A percentile compares a stretch with the other conserved stretches of the same genome.
Conservation (phyloP, 768 basidiomycete genomes). For the Mycena pura region DNA sequence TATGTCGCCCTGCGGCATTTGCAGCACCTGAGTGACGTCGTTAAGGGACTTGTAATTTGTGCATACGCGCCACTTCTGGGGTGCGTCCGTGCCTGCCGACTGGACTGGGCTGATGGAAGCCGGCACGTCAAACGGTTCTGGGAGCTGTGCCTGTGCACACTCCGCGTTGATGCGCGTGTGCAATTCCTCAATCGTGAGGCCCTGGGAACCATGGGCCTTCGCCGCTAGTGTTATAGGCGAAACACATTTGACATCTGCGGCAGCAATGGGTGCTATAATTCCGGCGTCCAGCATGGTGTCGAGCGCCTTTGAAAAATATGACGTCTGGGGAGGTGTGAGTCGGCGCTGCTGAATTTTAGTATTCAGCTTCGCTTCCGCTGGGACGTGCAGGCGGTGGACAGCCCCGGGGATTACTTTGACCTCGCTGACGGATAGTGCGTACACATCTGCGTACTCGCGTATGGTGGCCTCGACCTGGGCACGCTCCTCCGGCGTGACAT, state of each 20-base stretch:
- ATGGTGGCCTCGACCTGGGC: conserved; percentile 32
- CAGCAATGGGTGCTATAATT: conserved; percentile 36
- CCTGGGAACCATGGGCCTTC: conserved; percentile 39
- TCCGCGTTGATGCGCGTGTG: conserved; percentile 41
- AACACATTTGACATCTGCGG: conserved; percentile 42
- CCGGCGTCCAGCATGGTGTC: conserved; percentile 44
- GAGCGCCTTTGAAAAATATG: conserved; percentile 38
- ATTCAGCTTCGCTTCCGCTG: conserved; percentile 32
- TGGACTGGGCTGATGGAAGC: conserved; percentile 5
- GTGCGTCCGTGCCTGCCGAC: not conserved
- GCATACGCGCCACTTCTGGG: conserved; percentile 45
- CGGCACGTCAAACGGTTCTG: conserved; percentile 28
- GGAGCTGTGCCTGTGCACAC: conserved; percentile 34
- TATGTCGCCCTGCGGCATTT: conserved; percentile 46
- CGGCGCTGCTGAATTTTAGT: conserved; percentile 39
- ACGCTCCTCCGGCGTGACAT: conserved; percentile 35
- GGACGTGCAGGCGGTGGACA: conserved; percentile 41
- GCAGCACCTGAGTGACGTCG: conserved; percentile 33
- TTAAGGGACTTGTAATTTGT: conserved; percentile 46
- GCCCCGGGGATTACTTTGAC: conserved; percentile 39
- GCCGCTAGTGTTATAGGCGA: conserved; percentile 41
- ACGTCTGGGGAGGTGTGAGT: conserved; percentile 38
- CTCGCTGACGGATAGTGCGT: conserved; percentile 45
- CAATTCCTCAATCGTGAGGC: conserved; percentile 42
- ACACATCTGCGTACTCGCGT: conserved; percentile 43